A percentile compares a stretch with the other conserved stretches of the same genome.
Evolutionary conservation across 164 flowering plant species (phyloP).

Genomic region (Amborella trichopoda): DNA sequence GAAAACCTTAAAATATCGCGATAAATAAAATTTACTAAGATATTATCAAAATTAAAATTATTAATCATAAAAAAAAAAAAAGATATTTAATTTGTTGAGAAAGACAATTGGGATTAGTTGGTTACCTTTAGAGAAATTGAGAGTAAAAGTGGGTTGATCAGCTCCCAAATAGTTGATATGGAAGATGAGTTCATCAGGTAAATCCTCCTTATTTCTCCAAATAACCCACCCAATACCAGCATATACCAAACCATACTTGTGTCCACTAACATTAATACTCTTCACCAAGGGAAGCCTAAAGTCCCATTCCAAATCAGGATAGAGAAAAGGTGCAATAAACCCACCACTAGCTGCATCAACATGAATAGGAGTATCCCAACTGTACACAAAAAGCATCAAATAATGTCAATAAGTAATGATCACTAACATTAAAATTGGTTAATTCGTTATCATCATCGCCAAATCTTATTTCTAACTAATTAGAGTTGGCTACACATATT

Average conservation of each 20-base stretch:
- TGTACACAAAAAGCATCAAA: too few relatives aligned
- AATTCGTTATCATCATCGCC: background rate
- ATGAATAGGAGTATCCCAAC: conserved; percentile 41
- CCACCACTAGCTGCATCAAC: conserved; percentile 44
- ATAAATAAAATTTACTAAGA: too few relatives aligned
- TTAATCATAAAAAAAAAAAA: too few relatives aligned
- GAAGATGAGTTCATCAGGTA: conserved; percentile 37
- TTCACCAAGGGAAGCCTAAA: conserved; percentile 29
- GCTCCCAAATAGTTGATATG: conserved; percentile 37
- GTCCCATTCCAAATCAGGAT: conserved; percentile 38
- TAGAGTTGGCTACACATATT: background rate
- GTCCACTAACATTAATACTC: conserved; percentile 36
- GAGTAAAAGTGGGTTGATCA: conserved; percentile 38
- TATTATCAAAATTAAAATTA: too few relatives aligned
- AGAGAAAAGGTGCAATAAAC: conserved; percentile 29
- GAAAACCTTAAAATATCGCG: too few relatives aligned
- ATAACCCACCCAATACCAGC: conserved; percentile 38
- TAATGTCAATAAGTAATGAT: background rate
- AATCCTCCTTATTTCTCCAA: conserved; percentile 32
- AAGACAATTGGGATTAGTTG: too few relatives aligned
- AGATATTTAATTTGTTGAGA: too few relatives aligned
- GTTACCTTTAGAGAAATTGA: conserved; percentile 36
- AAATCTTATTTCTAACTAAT: too few relatives aligned
- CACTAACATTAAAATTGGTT: background rate
- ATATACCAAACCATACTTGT: conserved; percentile 31